Base-by-base conservation (phyloP, 805 yeast genomes). In the Candida ovalis region DNA sequence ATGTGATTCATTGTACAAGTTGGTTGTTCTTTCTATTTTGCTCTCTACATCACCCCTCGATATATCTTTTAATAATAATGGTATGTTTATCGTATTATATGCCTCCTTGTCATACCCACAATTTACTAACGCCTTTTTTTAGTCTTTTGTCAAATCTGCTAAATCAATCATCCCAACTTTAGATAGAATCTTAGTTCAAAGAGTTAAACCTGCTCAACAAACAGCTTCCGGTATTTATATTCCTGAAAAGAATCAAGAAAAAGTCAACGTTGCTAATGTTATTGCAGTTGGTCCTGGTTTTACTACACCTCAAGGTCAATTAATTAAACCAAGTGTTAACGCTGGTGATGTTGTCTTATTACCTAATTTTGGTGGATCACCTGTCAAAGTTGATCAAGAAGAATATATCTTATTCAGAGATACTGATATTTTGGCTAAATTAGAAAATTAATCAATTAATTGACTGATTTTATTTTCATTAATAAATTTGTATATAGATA, bases 111-210 rank as follows among this genome's bases (percentile, higher is more conserved):
- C 30, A 27, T 27, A 8, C 30, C 30, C 12, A 27, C 35, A n/a
- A 7, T 35, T 17, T 17, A 35, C 38, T 35, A 35, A 35, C 38
- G 7, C 17, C 38, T 17, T n/a, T 17, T 35, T 35, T 7, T 30
- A 56, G 63, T 77, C 90, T 43, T 66, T 86, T 56, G 73, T 86
- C 67, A 89, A 88, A 71, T 82, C 88, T 57, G 94, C 88, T 62
- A 86, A 89, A 73, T 80, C 89, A 50, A 85, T 94, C 66, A 84
- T 85, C 58, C 99, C 99, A 55, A 82, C 95, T 60, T 78, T 94
- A 60, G 98, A 94, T 83, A 86, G 99, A 74, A 92, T 94, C 52
- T 81, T 94, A 55, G 97, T 94, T 54, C 97, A 91, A 77, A 88
- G 97, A 72, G 74, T 86, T 66, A 91, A 90, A 78, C 96, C 96